Conservation (phyloP, 1,284 basidiomycete genomes). For the Irpex lacteus region DNA sequence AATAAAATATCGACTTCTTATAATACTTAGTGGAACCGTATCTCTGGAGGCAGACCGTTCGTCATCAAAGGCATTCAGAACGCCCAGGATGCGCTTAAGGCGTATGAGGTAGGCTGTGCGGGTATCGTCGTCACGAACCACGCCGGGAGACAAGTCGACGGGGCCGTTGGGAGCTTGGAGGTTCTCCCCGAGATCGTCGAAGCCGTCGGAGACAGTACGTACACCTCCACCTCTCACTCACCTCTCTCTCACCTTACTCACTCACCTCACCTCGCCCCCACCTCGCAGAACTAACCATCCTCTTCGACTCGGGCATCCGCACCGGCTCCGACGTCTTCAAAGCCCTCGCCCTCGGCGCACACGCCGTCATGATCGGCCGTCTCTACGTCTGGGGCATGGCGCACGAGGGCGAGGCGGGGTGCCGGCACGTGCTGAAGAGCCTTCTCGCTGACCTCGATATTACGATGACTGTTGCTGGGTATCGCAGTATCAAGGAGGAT, state of each 20-base stretch:
- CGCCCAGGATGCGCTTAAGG: constrained; percentile 46
- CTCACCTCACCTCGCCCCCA: not conserved
- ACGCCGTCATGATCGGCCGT: constrained; percentile 44
- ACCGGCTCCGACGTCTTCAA: constrained; percentile 59
- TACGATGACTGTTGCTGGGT: constrained; percentile 48
- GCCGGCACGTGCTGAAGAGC: constrained; percentile 57
- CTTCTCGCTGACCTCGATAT: constrained; percentile 61
- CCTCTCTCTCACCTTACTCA: no score
- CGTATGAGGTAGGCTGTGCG: constrained; percentile 51
- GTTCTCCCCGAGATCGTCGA: constrained; percentile 51
- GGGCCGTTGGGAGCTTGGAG: constrained; percentile 52
- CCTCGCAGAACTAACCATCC: constrained; percentile 47
- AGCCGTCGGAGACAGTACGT: constrained; percentile 47
- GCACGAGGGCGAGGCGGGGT: constrained; percentile 45
- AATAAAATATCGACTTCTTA: not conserved
- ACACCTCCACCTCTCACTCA: not conserved
- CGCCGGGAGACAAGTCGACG: constrained; percentile 60
- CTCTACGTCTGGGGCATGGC: constrained; percentile 52
- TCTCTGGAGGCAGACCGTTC: constrained; percentile 53
- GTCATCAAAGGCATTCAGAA: constrained; percentile 57
- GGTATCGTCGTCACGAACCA: constrained; percentile 63
- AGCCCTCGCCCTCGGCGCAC: constrained; percentile 48
- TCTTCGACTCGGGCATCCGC: constrained; percentile 61
- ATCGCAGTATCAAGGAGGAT: constrained; percentile 37
- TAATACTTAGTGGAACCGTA: constrained; percentile 46